These are phyloP conservation scores for Pythium insidiosum DNA, from an alignment of 352 stramenopile species.

Conservation along the genomic window DNA sequence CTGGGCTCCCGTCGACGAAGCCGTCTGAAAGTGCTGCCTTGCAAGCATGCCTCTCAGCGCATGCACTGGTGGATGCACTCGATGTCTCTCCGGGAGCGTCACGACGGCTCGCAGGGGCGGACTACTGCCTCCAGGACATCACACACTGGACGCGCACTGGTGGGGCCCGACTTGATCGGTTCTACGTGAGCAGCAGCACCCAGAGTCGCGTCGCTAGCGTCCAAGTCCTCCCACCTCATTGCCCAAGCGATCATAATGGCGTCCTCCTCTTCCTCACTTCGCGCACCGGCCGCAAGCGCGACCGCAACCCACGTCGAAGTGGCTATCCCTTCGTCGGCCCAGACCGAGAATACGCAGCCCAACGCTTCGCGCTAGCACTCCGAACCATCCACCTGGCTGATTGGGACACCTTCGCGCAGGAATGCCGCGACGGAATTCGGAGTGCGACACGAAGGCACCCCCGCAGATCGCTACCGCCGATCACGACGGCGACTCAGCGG, in stretches of 20 bases:
- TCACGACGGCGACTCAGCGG: too few species aligned
- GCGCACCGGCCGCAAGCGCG: not conserved
- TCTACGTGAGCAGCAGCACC: not conserved
- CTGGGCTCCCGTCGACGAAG: not conserved
- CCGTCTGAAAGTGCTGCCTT: not conserved
- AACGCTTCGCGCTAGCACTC: too few species aligned
- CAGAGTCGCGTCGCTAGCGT: not conserved
- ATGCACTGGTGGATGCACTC: too few species aligned
- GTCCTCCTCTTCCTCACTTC: not conserved
- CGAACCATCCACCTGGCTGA: too few species aligned
- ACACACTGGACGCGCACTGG: not conserved
- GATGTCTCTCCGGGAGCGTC: not conserved
- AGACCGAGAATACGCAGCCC: too few species aligned
- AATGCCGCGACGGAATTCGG: too few species aligned
- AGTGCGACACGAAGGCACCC: too few species aligned
- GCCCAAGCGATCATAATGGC: not conserved
- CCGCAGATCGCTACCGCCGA: too few species aligned
- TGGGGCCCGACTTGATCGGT: not conserved
- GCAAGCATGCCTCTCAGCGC: too few species aligned
- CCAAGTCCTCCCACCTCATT: not conserved
- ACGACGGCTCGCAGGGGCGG: not conserved
- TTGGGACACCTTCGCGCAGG: too few species aligned
- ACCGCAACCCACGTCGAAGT: not conserved
- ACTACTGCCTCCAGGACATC: not conserved
- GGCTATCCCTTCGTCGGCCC: not conserved